phyloP scores from a whole-genome alignment of 345 rosid species.

The Carallia brachiata region DNA sequence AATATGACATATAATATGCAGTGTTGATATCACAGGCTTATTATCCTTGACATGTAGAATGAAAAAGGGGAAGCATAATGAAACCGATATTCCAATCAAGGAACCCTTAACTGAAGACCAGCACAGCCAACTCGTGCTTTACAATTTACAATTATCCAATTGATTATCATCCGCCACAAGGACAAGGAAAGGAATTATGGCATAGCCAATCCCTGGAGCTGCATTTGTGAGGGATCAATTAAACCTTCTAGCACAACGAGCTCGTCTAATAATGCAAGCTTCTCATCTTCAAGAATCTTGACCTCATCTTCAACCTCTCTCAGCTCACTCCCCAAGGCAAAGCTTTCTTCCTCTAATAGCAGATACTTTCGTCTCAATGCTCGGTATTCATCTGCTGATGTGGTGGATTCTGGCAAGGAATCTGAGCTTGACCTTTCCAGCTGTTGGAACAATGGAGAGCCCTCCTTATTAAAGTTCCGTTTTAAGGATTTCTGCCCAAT shows the following conservation, averaged over 20 bases:
- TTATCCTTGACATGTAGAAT: background rate
- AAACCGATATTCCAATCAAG: conserved; percentile 28
- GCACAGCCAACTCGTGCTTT: no score
- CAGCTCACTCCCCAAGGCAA: conserved; percentile 56
- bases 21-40: no score
- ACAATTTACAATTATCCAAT: no score
- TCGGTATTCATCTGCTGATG: conserved; percentile 64
- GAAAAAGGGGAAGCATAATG: background rate
- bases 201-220: background rate
- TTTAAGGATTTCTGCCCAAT: conserved; percentile 39
- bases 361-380: conserved; percentile 66
- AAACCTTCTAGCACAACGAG: conserved; percentile 93
- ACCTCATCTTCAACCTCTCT: conserved; percentile 63
- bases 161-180: no score
- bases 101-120: background rate
- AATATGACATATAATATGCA: no score
- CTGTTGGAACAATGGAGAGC: conserved; percentile 48
- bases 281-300: conserved; percentile 70
- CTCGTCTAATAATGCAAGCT: conserved; percentile 67
- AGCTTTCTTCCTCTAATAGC: conserved; percentile 78
- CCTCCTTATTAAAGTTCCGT: conserved; percentile 42
- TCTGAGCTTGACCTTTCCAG: conserved; percentile 66
- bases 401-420: conserved; percentile 56
- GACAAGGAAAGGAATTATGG: background rate
- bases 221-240: conserved; percentile 59